These are phyloP conservation scores for Solanum raphanifolium DNA, from an alignment of 257 asterid species.

Conservation along the genomic window DNA sequence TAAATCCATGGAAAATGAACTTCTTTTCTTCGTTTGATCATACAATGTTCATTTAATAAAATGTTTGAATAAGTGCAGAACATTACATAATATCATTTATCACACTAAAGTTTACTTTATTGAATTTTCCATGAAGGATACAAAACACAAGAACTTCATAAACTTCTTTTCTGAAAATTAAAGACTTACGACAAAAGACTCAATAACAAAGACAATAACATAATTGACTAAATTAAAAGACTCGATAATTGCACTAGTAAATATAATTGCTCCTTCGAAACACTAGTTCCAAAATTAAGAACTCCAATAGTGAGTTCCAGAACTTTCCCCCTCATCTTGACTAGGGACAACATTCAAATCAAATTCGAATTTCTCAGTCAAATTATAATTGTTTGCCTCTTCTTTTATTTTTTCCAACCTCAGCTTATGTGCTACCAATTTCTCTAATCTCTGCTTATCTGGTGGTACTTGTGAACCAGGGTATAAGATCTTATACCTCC, in stretches of 20 bases:
- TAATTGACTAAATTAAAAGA: not conserved
- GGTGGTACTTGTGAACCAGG: not conserved
- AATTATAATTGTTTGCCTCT: not conserved
- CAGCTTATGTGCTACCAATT: not conserved
- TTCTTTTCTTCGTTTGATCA: not conserved
- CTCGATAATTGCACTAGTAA: not conserved
- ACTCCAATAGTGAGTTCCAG: not conserved
- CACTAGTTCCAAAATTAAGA: not conserved
- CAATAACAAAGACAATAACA: not conserved
- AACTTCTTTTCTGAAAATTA: not conserved
- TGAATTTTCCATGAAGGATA: not conserved
- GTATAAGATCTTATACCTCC: not conserved
- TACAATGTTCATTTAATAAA: not conserved
- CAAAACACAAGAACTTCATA: not conserved
- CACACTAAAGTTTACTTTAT: not conserved
- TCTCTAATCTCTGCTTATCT: not conserved
- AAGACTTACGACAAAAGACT: not conserved
- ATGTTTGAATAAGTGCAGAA: not conserved
- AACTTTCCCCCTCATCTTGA: not conserved
- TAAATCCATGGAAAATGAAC: not conserved
- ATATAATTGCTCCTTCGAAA: not conserved
- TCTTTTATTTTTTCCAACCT: not conserved
- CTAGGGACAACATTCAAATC: not conserved
- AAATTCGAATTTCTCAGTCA: not conserved
- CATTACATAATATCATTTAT: not conserved